Base-by-base conservation (phyloP, 2,329 filamentous ascomycete species). In the Aspergillus spinulosporus region DNA sequence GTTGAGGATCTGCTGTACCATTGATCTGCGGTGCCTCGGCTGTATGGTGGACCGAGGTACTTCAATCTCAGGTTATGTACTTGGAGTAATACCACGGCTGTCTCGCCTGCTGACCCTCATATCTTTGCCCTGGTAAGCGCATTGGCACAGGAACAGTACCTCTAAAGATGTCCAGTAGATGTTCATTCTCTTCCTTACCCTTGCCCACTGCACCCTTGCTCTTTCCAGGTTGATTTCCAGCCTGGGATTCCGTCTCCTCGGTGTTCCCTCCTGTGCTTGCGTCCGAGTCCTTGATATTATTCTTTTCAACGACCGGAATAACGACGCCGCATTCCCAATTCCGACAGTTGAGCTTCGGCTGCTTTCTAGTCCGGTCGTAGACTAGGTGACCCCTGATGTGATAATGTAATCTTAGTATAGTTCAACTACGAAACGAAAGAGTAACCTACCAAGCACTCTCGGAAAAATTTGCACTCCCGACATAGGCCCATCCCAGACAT, bases 251-350 rank as follows among this genome's bases (percentile, higher is more conserved):
- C 1, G 29, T 26, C 40, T 45, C 14, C 8, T 36, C 50, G 26
- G 21, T 29, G 29, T 26, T 40, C 8, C 21, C 5, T 29, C 21
- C 21, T 21, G 36, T 34, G n/a, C 11, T 50, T 21, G 26, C 28
- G 6, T 40, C 26, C 31, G 36, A 15, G 21, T 15, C 46, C 21
- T 21, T 21, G 21, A 21, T 21, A 8, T 47, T 4, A 5, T 29
- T 37, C 4, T 37, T 56, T 2, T 55, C 43, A 29, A 63, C 65
- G 26, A 89, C 78, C 6, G 87, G 85, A 40, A 97, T 71, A 26
- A 97, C 65, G 1, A 99, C 89, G 36, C 94, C 94, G 68, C 92
- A 96, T 75, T 97, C 94, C 92, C 93, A 97, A 72, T 97, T 99
- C 53, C 89, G 86, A 72, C 89, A 92, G 60, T 83, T 92, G 60